These are phyloP conservation scores for Anisogramma anomala DNA, from an alignment of 2,329 filamentous ascomycete species.

Conservation along the genomic window DNA sequence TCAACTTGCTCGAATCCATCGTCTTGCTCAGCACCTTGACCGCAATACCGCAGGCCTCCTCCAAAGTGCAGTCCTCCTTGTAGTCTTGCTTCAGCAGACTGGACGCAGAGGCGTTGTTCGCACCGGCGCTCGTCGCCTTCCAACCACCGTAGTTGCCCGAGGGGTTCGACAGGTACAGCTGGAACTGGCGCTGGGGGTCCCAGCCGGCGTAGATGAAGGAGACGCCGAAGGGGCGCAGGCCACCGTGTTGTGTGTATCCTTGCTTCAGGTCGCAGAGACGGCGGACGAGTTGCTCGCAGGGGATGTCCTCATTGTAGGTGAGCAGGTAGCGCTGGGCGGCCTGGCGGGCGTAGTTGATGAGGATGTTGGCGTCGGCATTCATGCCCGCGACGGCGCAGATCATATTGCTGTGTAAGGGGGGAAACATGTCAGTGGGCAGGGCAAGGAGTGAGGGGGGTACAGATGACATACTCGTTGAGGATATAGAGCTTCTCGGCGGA, in stretches of 20 bases:
- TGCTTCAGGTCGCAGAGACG: slow-evolving; percentile 96
- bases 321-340: slow-evolving; percentile 94
- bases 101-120: slow-evolving; percentile 96
- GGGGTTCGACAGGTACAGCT: slow-evolving; percentile 97
- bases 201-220: slow-evolving; percentile 99
- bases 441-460: background rate
- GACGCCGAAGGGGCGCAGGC: slow-evolving; percentile 93
- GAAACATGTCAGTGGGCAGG: too few relatives aligned
- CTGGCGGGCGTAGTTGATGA: slow-evolving; percentile 99
- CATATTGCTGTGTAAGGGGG: slow-evolving; percentile 66
- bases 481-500: slow-evolving; percentile 99
- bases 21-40: slow-evolving; percentile 99
- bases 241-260: slow-evolving; percentile 97
- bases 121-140: slow-evolving; percentile 96
- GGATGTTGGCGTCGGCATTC: slow-evolving; percentile 98
- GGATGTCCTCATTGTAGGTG: slow-evolving; percentile 99
- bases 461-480: slow-evolving; percentile 70
- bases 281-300: slow-evolving; percentile 95
- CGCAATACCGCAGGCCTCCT: slow-evolving; percentile 93
- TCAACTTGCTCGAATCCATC: slow-evolving; percentile 98
- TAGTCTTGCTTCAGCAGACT: slow-evolving; percentile 98
- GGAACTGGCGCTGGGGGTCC: slow-evolving; percentile 92
- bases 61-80: slow-evolving; percentile 92
- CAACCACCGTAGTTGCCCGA: slow-evolving; percentile 98
- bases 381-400: slow-evolving; percentile 98